A percentile compares a stretch with the other conserved stretches of the same genome.
These are phyloP conservation scores for Sporothrix brasiliensis DNA, from an alignment of 2,329 filamentous ascomycete species.

Conservation along the genomic window DNA sequence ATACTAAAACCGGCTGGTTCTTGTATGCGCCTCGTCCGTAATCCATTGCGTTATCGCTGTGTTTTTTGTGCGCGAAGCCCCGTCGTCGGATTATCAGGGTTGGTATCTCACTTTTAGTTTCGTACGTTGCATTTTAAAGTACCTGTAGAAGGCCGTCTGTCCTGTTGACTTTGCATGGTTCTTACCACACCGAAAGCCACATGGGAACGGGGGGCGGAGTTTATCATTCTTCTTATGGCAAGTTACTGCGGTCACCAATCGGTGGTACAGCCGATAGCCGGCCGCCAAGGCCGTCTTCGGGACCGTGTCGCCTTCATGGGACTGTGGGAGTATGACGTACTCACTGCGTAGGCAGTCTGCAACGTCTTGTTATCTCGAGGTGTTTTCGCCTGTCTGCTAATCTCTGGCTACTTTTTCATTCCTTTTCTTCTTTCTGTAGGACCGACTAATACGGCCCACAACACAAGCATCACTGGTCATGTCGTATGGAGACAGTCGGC, in stretches of 20 bases:
- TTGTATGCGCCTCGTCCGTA: no score
- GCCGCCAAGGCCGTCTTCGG: slow-evolving; percentile 7
- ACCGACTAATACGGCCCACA: not conserved
- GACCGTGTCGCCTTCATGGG: slow-evolving; percentile 7
- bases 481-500: slow-evolving; percentile 6
- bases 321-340: not conserved
- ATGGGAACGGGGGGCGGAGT: slow-evolving; percentile 10
- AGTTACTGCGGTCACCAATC: not conserved
- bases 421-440: not conserved
- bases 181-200: not conserved
- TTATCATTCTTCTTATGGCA: not conserved
- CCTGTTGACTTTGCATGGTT: not conserved
- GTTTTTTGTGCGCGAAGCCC: not conserved
- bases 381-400: not conserved
- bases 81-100: not conserved
- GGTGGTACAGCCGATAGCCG: not conserved
- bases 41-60: not conserved
- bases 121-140: not conserved
- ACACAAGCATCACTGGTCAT: not conserved
- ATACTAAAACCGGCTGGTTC: no score
- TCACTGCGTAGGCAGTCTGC: not conserved
- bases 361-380: not conserved
- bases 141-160: not conserved
- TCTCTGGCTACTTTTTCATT: not conserved
- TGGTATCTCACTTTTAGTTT: not conserved